Evolutionary conservation across 306 rosid genomes (phyloP), one percentile per base, ranked within the genome.

Genomic region (Vigna nakashimae): DNA sequence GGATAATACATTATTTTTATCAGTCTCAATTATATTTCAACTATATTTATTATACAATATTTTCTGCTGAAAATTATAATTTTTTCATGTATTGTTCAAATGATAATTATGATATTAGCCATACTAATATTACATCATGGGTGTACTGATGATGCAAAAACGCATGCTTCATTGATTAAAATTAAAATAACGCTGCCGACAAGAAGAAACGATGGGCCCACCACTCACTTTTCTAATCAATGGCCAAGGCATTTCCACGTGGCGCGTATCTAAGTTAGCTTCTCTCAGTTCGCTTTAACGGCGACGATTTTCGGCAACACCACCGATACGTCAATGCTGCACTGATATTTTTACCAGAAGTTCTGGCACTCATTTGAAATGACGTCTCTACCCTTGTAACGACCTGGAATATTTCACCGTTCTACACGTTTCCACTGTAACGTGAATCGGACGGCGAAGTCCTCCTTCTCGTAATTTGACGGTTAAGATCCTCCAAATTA

Each of bases 261-360:
- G 73, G 18, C 73, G 10, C 45, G 7, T 28, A 60, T 57, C 66
- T 4, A 38, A 60, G 66, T 30, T 48, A 5, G 12, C 70, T 36
- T 70, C 46, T n/a, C n/a, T 20, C 3, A 2, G 12, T 24, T 26
- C 48, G 2, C 80, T 73, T 89, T 75, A 84, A 90, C 96, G 92
- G 88, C 91, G 89, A 77, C 93, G 91, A 82, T 78, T 83, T 83
- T 89, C 55, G 79, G 81, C 93, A 78, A 68, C 55, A 0, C 28
- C 40, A 0, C 28, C 40, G 3, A 75, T 57, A 60, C 63, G 57
- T 55, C 74, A 62, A 52, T 30, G 53, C 63, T 51, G 38, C 59
- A 32, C 4, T 42, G 52, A 58, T 17, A 18, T 49, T 49, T 55
- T 38, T 32, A 2, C 1, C 62, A 55, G 59, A 74, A 28, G 6